Evolutionary conservation across 129 eudicot genomes (phyloP).

Genomic region (Silybum marianum): DNA sequence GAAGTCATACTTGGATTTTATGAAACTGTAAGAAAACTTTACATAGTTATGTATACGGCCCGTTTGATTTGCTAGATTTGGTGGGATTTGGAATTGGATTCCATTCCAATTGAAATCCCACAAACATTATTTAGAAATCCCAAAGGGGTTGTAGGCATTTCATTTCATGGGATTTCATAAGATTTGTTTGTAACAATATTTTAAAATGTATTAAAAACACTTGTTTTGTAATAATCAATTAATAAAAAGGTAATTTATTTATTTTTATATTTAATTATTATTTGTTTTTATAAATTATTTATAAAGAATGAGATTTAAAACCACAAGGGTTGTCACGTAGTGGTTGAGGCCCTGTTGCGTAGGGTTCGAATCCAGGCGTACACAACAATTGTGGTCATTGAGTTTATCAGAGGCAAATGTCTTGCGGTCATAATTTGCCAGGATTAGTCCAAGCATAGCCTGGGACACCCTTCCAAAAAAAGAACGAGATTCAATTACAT

Average conservation of each 20-base stretch:
- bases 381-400: no score
- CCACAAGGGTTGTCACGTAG: no score
- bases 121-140: background rate
- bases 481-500: background rate
- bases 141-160: no score
- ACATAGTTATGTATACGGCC: background rate
- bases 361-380: no score
- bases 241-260: background rate
- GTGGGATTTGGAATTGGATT: background rate
- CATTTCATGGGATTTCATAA: background rate
- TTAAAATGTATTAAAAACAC: background rate
- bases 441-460: no score
- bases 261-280: background rate
- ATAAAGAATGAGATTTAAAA: background rate
- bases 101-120: background rate
- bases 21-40: slow-evolving; percentile 26
- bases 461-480: no score
- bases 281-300: background rate
- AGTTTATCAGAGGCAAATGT: no score
- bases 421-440: no score
- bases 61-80: background rate
- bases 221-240: background rate
- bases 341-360: no score
- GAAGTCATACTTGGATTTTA: slow-evolving; percentile 56
- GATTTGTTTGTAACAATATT: background rate